Base-by-base conservation (phyloP, 2,329 filamentous ascomycete species). In the Sporothrix pseudoabietina region DNA sequence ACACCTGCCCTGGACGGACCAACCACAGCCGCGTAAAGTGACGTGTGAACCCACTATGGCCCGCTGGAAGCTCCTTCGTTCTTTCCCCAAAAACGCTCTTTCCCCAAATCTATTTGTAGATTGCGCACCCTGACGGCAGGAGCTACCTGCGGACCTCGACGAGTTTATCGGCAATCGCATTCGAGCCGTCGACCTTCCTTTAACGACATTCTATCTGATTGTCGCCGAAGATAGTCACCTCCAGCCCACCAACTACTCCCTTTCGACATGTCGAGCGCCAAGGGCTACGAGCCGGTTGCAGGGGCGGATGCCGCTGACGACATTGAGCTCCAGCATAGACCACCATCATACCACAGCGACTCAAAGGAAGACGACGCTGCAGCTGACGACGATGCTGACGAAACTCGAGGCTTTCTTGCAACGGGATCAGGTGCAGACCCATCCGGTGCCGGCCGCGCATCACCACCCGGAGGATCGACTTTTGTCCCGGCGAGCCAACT, bases 251-350 rank as follows among this genome's bases (percentile, higher is more conserved):
- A 26, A 9, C 26, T 47, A 7, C 4, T 9, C 16, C 30, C 66
- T 8, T 35, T 32, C 63, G 30, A 54, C 30, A 69, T 54, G 44
- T 47, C 66, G 19, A 55, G n/a, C 63, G 63, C 63, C 66, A 52
- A 54, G 47, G 26, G 59, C n/a, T 75, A 75, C 49, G 71, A 66
- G 66, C 73, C 68, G 6, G 72, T 75, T 6, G 73, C 69, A 7
- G 69, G 30, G 14, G 44, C 35, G n/a, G 74, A 75, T 32, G 70
- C 30, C 6, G 35, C 26, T 41, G 72, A 72, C 35, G 68, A 49
- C 8, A 47, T 72, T 32, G 57, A 68, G 72, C 72, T 73, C 19
- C 55, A 57, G 54, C 66, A 19, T 16, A 35, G 66, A 32, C 54
- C 71, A 6, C 16, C 22, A 10, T 12, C 41, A 16, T 52, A 65